Evolutionary conservation across 2,329 filamentous ascomycete genomes (phyloP).

Genomic region (Penicillium sp.): DNA sequence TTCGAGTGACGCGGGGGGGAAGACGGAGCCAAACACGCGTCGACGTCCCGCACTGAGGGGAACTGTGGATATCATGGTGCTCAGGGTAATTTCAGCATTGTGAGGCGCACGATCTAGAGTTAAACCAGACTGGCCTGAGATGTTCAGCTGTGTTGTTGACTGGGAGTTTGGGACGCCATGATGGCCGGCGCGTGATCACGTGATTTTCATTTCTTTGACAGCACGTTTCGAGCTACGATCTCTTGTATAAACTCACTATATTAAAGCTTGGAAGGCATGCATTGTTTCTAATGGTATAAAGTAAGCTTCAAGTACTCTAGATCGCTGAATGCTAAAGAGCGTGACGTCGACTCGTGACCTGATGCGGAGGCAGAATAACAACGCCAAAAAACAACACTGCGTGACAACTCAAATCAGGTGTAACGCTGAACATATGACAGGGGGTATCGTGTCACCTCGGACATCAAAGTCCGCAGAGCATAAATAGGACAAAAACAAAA

Average conservation of each 20-base stretch:
- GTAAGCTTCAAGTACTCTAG: neutral
- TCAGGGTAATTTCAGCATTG: slow-evolving; percentile 16
- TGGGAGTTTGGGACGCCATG: neutral
- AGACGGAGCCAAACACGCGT: slow-evolving; percentile 47
- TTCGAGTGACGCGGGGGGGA: slow-evolving; percentile 40
- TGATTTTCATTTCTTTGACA: neutral
- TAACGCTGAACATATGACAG: slow-evolving; percentile 4
- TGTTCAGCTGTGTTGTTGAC: neutral
- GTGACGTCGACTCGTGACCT: neutral
- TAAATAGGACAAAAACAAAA: neutral
- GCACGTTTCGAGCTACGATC: neutral
- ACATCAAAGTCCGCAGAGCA: slow-evolving; percentile 1
- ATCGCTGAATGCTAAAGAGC: neutral
- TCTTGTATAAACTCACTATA: neutral
- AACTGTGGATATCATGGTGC: slow-evolving; percentile 27
- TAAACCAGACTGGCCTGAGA: neutral
- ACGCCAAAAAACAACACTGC: neutral
- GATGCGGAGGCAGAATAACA: neutral
- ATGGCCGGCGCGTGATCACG: slow-evolving; percentile 9
- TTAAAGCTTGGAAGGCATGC: neutral
- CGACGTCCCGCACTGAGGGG: slow-evolving; percentile 32
- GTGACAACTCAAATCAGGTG: neutral
- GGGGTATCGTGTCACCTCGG: slow-evolving; percentile 11
- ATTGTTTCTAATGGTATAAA: neutral
- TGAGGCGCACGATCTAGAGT: neutral